Conservation (phyloP, 169 alveolate species). For the Plasmodium yoelii region DNA sequence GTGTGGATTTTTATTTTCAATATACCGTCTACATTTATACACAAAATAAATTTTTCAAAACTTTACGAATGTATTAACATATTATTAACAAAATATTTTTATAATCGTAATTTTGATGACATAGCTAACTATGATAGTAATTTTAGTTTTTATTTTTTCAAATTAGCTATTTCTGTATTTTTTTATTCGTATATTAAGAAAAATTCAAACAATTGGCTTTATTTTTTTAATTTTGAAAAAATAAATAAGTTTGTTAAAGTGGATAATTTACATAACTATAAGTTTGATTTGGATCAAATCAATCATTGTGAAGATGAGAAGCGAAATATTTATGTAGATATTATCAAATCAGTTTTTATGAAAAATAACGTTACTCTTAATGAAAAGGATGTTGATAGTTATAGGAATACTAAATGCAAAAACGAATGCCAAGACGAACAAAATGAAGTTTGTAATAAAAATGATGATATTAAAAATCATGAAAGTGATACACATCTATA, state of each 20-base stretch:
- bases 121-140: conserved; percentile 53
- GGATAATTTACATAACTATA: conserved; percentile 13
- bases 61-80: conserved; percentile 21
- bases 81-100: conserved; percentile 28
- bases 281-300: conserved; percentile 17
- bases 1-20: conserved; percentile 43
- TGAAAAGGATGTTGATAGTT: not conserved
- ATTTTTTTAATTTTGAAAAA: conserved; percentile 45
- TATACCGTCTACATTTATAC: conserved; percentile 38
- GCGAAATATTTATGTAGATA: not conserved
- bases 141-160: conserved; percentile 31
- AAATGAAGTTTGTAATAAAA: not conserved
- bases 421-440: not conserved
- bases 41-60: conserved; percentile 51
- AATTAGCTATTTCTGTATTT: conserved; percentile 46
- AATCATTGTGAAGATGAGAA: conserved; percentile 26
- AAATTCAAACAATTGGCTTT: conserved; percentile 39
- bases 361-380: not conserved
- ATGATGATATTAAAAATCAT: not conserved
- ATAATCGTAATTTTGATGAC: conserved; percentile 10
- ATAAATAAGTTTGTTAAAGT: conserved; percentile 27
- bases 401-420: not conserved
- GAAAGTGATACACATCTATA: conserved; percentile 1
- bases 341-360: not conserved
- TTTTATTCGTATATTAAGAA: conserved; percentile 24